Conservation (phyloP, 2,329 filamentous ascomycete genomes). For the Aplosporella prunicola region DNA sequence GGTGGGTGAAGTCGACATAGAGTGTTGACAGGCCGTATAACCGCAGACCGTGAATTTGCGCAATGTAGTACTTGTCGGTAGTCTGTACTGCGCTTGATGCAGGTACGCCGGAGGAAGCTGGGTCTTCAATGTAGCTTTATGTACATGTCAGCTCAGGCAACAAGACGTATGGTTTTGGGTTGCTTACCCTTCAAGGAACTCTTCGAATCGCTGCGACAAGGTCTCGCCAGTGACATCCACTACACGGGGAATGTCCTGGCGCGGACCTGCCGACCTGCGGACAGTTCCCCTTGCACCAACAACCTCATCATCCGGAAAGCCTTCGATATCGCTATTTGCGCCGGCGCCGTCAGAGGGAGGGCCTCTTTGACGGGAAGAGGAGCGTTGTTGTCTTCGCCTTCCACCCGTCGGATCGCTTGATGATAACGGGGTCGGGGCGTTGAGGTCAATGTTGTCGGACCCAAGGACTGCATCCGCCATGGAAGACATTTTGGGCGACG, state of each 20-base stretch:
- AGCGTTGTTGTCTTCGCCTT: constrained; percentile 31
- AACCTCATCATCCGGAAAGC: constrained; percentile 53
- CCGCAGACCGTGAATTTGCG: constrained; percentile 70
- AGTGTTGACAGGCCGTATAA: constrained; percentile 70
- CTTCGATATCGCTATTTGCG: constrained; percentile 47
- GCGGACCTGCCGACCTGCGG: constrained; percentile 35
- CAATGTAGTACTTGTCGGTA: constrained; percentile 76
- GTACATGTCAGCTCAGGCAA: constrained; percentile 8
- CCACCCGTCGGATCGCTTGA: constrained; percentile 27
- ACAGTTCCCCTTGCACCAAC: constrained; percentile 45
- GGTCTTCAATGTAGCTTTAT: constrained; percentile 56
- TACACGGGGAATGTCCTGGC: constrained; percentile 57
- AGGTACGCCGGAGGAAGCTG: constrained; percentile 52
- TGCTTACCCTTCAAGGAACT: constrained; percentile 65
- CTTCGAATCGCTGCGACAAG: constrained; percentile 67
- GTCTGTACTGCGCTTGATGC: constrained; percentile 61
- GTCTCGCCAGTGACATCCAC: constrained; percentile 68
- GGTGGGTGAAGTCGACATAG: constrained; percentile 79
- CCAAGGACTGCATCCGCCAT: constrained; percentile 41
- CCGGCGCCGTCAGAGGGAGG: constrained; percentile 43
- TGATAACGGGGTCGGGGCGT: constrained; percentile 26
- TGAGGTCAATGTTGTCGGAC: constrained; percentile 33
- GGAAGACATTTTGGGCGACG: constrained; percentile 37
- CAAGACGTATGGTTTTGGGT: neutral
- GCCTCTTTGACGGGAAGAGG: constrained; percentile 47